Evolutionary conservation across 78 protist genomes (phyloP), one percentile per base, ranked within the genome.

Genomic region (Monocercomonoides exilis): DNA sequence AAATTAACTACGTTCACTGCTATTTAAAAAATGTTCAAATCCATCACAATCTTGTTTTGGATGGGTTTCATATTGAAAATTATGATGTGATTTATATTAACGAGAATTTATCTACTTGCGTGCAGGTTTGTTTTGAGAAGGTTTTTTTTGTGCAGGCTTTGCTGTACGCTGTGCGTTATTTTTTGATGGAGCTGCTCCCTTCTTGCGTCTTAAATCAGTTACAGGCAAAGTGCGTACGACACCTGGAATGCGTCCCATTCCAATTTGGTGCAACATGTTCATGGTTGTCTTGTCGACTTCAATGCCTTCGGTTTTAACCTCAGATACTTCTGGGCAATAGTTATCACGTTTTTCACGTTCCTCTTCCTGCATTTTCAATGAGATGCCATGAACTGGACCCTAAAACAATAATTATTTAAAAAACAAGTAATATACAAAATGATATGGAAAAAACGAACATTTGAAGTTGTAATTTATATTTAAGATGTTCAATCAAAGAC

Each of bases 311-410:
- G 63, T 82, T 86, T 94, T 91, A 54, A 97, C 46, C 85, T 93
- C 98, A 29, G 98, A 97, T 77, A 87, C 86, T 46, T 91, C 93
- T 82, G 99, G 99, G 43, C 97, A 98, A 93, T 91, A 96, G 94
- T 98, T 97, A 92, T 97, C 97, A 54, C 97, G 91, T 86, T 98
- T 95, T 96, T 98, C 99, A 84, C 99, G 97, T 94, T 98, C 99
- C 93, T 97, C 99, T 93, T 98, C 99, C 91, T 95, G 99, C 43
- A 97, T 92, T 90, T 96, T 96, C 88, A 95, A 93, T 32, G 99
- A 96, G 85, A 96, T 95, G 54, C 98, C 98, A 41, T 97, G 98
- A 46, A 97, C 99, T 77, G 98, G 99, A 1, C 99, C 99, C 33
- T 87, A 84, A 89, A 90, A 94, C n/a, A 45, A 98, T 95, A 85